Evolutionary conservation across 2,329 filamentous ascomycete genomes (phyloP).

Genomic region (Talaromyces sp.): DNA sequence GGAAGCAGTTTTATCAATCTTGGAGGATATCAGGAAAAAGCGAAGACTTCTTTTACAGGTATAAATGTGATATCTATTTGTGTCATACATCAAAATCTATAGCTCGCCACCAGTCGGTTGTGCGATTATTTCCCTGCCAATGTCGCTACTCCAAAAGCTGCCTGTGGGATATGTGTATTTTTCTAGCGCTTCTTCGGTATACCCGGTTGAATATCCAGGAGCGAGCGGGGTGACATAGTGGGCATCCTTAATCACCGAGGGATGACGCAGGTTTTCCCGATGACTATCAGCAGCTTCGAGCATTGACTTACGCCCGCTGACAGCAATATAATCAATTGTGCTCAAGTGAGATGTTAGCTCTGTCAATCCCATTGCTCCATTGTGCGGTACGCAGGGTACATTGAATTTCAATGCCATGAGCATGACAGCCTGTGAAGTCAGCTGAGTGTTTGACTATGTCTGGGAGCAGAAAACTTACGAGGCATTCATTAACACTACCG

Average conservation of each 20-base stretch:
- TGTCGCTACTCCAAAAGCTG: constrained; percentile 31
- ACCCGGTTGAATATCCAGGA: constrained; percentile 31
- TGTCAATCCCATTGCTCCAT: constrained; percentile 80
- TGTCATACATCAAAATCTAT: not conserved
- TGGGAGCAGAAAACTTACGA: constrained; percentile 40
- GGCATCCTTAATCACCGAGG: constrained; percentile 25
- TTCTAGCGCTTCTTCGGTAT: constrained; percentile 29
- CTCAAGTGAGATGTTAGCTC: constrained; percentile 91
- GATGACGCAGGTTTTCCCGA: constrained; percentile 28
- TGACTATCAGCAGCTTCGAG: constrained; percentile 85
- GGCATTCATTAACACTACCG: constrained; percentile 85
- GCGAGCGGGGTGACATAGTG: constrained; percentile 28
- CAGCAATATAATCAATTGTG: constrained; percentile 87
- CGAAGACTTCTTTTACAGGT: constrained; percentile 11
- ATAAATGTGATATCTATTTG: not conserved
- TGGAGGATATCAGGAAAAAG: constrained; percentile 13
- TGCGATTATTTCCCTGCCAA: constrained; percentile 30
- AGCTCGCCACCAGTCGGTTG: constrained; percentile 32
- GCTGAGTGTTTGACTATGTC: not conserved
- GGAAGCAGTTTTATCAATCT: constrained; percentile 6
- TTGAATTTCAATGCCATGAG: constrained; percentile 47
- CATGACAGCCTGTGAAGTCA: constrained; percentile 20
- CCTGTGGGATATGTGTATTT: constrained; percentile 31
- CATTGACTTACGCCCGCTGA: constrained; percentile 74
- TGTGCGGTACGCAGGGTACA: constrained; percentile 83